Conservation (phyloP, 2,329 filamentous ascomycete genomes). For the Aspergillus candidus region DNA sequence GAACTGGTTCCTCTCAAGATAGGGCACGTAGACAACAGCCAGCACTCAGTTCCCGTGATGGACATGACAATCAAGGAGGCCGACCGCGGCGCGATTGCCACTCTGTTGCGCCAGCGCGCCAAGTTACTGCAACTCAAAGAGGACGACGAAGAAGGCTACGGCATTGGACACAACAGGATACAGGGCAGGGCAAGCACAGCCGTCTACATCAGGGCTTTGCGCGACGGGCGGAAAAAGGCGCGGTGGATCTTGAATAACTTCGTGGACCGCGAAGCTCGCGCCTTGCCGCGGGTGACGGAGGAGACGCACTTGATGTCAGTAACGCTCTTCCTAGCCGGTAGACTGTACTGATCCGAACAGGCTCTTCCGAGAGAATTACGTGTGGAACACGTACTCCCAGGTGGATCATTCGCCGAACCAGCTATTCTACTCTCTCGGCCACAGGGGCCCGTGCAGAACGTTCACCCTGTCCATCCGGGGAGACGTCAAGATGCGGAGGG, state of each 20-base stretch:
- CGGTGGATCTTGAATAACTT: slow-evolving; percentile 5
- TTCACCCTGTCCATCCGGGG: slow-evolving; percentile 11
- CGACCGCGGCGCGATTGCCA: slow-evolving; percentile 3
- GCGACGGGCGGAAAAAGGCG: slow-evolving; percentile 6
- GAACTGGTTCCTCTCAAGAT: background rate
- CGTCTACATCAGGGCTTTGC: slow-evolving; percentile 4
- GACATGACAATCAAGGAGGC: slow-evolving; percentile 8
- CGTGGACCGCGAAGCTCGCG: slow-evolving; percentile 1
- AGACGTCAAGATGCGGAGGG: slow-evolving; percentile 2
- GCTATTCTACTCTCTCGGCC: slow-evolving; percentile 8
- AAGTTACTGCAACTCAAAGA: slow-evolving; percentile 3
- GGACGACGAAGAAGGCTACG: slow-evolving; percentile 1
- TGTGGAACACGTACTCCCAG: slow-evolving; percentile 9
- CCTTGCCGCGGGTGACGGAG: slow-evolving; percentile 5
- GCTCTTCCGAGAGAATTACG: slow-evolving; percentile 11
- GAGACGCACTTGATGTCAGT: slow-evolving; percentile 12
- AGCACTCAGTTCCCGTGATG: slow-evolving; percentile 8
- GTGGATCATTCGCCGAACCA: slow-evolving; percentile 8
- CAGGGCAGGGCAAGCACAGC: slow-evolving; percentile 3
- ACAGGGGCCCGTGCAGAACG: slow-evolving; percentile 11
- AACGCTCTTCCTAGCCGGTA: background rate
- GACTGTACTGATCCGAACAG: background rate
- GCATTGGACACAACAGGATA: background rate
- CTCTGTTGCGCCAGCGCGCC: slow-evolving; percentile 4
- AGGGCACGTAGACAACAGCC: background rate